These are phyloP conservation scores for Alternaria gaisen DNA, from an alignment of 2,329 filamentous ascomycete species.

Conservation along the genomic window DNA sequence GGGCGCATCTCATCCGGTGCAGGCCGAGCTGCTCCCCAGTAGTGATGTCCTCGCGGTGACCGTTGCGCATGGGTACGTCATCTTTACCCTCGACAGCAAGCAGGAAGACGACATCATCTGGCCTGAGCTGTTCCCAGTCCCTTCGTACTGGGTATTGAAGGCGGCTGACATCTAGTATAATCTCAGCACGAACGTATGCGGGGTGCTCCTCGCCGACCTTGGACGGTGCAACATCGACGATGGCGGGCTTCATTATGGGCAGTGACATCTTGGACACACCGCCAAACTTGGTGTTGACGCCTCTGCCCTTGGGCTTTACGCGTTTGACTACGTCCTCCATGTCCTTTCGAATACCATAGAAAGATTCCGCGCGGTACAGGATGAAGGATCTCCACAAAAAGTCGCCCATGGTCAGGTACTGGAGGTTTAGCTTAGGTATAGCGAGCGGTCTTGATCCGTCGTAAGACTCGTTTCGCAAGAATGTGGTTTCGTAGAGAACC, in stretches of 20 bases:
- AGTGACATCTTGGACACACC: constrained; percentile 94
- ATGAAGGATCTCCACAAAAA: constrained; percentile 96
- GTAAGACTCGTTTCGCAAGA: constrained; percentile 84
- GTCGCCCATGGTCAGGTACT: constrained; percentile 93
- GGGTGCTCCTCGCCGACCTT: constrained; percentile 84
- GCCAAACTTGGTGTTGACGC: constrained; percentile 74
- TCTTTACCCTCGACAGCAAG: constrained; percentile 74
- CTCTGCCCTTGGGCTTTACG: constrained; percentile 74
- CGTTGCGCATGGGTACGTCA: constrained; percentile 64
- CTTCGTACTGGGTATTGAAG: constrained; percentile 77
- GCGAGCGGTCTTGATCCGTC: constrained; percentile 87
- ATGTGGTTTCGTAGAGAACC: constrained; percentile 78
- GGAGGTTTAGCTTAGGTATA: constrained; percentile 92
- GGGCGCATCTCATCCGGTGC: constrained; percentile 77
- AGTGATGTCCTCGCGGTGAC: constrained; percentile 55
- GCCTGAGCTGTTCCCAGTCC: constrained; percentile 89
- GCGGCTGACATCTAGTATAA: constrained; percentile 82
- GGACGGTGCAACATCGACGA: constrained; percentile 84
- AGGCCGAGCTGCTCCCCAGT: constrained; percentile 72
- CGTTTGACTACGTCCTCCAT: constrained; percentile 84
- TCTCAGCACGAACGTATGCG: constrained; percentile 85
- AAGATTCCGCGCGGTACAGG: constrained; percentile 87
- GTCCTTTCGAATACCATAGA: constrained; percentile 92
- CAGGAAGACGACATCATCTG: constrained; percentile 90
- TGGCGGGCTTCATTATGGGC: constrained; percentile 82